Evolutionary conservation across 768 basidiomycete species (phyloP).

Genomic region (Russula griseocarnosa): DNA sequence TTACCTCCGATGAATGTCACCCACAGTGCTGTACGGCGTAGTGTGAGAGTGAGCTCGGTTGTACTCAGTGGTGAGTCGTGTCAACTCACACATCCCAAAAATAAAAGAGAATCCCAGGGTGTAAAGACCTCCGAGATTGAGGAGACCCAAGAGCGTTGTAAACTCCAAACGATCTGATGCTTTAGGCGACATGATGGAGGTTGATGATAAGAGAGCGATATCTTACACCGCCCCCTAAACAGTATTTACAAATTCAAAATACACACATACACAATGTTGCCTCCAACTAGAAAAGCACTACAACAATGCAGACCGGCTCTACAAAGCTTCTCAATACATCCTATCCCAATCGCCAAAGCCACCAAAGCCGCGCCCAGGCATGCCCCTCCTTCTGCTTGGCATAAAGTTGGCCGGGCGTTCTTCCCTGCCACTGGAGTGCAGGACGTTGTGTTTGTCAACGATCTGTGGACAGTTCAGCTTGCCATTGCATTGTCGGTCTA

Average conservation of each 20-base stretch:
- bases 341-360: constrained; percentile 29
- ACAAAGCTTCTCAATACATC: constrained; percentile 18
- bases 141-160: constrained; percentile 27
- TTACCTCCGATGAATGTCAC: constrained; percentile 63
- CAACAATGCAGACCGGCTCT: background rate
- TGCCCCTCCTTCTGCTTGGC: constrained; percentile 27
- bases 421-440: constrained; percentile 53
- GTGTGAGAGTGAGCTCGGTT: background rate
- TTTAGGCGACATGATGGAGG: constrained; percentile 25
- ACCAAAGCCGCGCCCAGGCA: constrained; percentile 26
- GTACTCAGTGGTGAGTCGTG: background rate
- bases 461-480: constrained; percentile 43
- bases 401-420: constrained; percentile 44
- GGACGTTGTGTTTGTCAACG: constrained; percentile 71
- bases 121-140: constrained; percentile 41
- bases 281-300: too few species aligned
- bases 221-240: background rate
- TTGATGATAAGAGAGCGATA: background rate
- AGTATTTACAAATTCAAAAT: background rate
- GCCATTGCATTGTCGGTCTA: constrained; percentile 13
- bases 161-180: constrained; percentile 26
- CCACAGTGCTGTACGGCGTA: constrained; percentile 44
- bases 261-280: background rate
- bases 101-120: constrained; percentile 57
- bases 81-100: constrained; percentile 63